Base-by-base conservation (phyloP, 805 yeast species). In the Lipomyces spencermartinsiae region DNA sequence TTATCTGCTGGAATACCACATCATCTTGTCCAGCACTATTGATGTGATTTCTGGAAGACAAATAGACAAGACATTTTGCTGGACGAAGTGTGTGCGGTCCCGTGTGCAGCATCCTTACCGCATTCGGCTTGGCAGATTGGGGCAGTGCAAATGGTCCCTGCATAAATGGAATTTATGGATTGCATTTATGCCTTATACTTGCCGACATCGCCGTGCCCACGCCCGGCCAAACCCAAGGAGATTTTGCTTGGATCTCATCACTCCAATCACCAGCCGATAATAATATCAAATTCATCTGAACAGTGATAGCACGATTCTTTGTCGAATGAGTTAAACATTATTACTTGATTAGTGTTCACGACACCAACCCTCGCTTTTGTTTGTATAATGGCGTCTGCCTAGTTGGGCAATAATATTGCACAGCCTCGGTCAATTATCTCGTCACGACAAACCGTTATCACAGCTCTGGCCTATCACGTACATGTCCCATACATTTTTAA, bases 131-230 rank as follows among this genome's bases (percentile, higher is more conserved):
- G 19, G 58, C 58, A 14, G n/a, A 55, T 34, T 19, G 58, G 58
- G 58, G 58, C 58, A 55, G 58, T 55, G 58, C 58, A 43, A 25
- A n/a, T 55, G 14, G 25, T 37, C 58, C 58, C 58, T 55, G 58
- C 58, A 31, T 55, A 19, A n/a, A 14, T n/a, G 12, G 37, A n/a
- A 14, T 6, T n/a, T 4, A 2, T 1, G 1, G 3, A 9, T n/a
- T n/a, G 10, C 35, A 33, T 54, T 54, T 54, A 54, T 54, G 58
- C 58, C 58, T 54, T 34, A 6, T 43, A n/a, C 3, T 25, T 3
- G 29, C 29, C 29, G 29, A 1, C 29, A 3, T 25, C 1, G 29
- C 29, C 29, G 29, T 25, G 29, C 29, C 29, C 29, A 25, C 29
- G 29, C 29, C 29, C 29, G 29, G 29, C 43, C 43, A 3, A 37